These are phyloP conservation scores for Annulohypoxylon truncatum DNA, from an alignment of 2,329 filamentous ascomycete genomes.

Conservation along the genomic window DNA sequence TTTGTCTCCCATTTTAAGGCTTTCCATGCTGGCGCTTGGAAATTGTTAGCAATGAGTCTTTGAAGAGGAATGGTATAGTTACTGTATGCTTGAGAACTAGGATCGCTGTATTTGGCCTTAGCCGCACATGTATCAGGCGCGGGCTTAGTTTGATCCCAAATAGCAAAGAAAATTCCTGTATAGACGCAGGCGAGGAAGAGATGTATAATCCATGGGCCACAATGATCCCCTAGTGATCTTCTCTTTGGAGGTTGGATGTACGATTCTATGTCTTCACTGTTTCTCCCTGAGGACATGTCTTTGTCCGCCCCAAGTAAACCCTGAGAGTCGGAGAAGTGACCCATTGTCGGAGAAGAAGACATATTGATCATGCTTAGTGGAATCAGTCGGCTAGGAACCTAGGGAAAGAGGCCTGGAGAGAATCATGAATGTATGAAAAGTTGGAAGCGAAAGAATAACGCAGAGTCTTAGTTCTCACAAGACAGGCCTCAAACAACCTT, in stretches of 20 bases:
- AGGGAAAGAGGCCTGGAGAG: too few relatives aligned
- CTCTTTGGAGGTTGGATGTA: not conserved
- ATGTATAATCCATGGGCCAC: constrained; percentile 5
- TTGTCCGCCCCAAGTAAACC: not conserved
- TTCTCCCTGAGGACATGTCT: not conserved
- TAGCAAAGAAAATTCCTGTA: constrained; percentile 2
- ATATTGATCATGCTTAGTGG: not conserved
- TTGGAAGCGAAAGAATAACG: not conserved
- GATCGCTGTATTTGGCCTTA: not conserved
- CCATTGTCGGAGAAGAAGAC: not conserved
- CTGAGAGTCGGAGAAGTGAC: constrained; percentile 1
- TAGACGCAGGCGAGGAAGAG: constrained; percentile 4
- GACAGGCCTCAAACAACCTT: not conserved
- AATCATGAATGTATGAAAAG: not conserved
- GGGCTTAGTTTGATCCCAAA: not conserved
- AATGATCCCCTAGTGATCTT: not conserved
- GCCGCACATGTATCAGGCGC: not conserved
- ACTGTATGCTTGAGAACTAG: not conserved
- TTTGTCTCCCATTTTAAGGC: constrained; percentile 5
- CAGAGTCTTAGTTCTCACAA: not conserved
- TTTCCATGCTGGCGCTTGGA: constrained; percentile 1
- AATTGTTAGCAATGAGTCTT: not conserved
- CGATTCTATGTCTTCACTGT: constrained; percentile 5
- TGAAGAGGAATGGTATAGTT: not conserved
- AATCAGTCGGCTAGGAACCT: not conserved